A percentile compares a stretch with the other conserved stretches of the same genome.
phyloP scores from a whole-genome alignment of 202 grass and related monocot genomes.

The Panicum hallii region DNA sequence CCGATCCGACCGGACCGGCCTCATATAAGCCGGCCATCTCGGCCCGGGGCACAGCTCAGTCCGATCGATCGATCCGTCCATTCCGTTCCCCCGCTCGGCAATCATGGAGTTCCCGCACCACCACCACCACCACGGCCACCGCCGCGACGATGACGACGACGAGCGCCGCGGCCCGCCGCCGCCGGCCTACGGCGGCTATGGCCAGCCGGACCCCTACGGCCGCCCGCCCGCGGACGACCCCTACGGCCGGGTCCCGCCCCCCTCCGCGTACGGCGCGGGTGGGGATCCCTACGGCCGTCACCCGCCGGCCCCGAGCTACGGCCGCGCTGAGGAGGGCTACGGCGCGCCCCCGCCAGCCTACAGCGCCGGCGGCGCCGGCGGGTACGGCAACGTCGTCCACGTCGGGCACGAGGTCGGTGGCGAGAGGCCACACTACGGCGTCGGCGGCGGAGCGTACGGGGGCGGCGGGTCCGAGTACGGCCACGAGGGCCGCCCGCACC shows the following conservation, averaged over 20 bases:
- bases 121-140: slow-evolving; percentile 46
- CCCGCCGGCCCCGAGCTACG: background rate
- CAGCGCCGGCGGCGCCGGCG: slow-evolving; percentile 1
- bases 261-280: slow-evolving; percentile 11
- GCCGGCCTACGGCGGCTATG: slow-evolving; percentile 37
- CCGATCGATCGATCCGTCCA: background rate
- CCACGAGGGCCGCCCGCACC: slow-evolving; percentile 16
- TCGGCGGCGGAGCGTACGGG: background rate
- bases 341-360: background rate
- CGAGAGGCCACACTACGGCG: slow-evolving; percentile 47
- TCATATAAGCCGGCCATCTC: background rate
- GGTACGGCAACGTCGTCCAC: slow-evolving; percentile 58
- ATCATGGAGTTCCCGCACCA: slow-evolving; percentile 58
- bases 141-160: slow-evolving; percentile 40
- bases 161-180: slow-evolving; percentile 30
- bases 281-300: background rate
- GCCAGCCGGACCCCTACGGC: slow-evolving; percentile 17
- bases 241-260: slow-evolving; percentile 2
- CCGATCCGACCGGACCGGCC: background rate
- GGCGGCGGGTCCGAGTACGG: slow-evolving; percentile 21
- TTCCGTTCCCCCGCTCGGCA: background rate
- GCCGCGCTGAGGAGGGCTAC: background rate
- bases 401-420: slow-evolving; percentile 48
- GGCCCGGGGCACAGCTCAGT: background rate
- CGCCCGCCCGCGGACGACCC: background rate